Base-by-base conservation (phyloP, 345 rosid species). In the Excoecaria cochinchinensis region DNA sequence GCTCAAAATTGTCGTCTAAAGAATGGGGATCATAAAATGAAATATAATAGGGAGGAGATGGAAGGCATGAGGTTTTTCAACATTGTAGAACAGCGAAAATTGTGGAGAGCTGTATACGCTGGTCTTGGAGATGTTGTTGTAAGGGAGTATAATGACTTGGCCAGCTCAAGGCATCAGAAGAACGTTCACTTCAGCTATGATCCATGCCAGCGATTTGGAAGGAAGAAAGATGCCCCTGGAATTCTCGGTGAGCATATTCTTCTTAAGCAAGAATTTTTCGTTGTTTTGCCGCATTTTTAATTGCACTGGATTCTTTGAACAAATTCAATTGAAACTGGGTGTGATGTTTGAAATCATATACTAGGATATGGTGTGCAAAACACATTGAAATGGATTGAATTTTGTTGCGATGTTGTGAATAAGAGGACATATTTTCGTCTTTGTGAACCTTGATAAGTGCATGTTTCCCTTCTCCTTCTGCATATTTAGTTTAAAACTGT, bases 51-150 rank as follows among this genome's bases (percentile, higher is more conserved):
- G 80, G 71, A 81, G 68, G 92, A 88, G 83, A 73, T 95, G 90
- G 92, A 88, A 89, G 82, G 82, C 59, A 61, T 95, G 87, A 90
- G 91, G 90, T 91, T 85, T 83, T 83, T 77, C 36, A 76, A 89
- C 64, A 56, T 84, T 81, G 85, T 38, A 16, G 84, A 83, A 62
- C 99, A 95, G 85, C 60, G 78, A 71, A 86, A 83, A 59, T 47
- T 90, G 59, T 95, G 99, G 99, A 81, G 73, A 80, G 76, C 78
- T 72, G 69, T 87, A 53, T 87, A 85, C 73, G 69, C 81, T 69
- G 85, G 80, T 64, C 96, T 95, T 48, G 87, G 85, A 56, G 74
- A 85, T 70, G 84, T 66, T 50, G 88, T 84, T 72, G 79, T 79
- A 16, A 70, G 59, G 71, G 94, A 87, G 84, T 95, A 91, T 71